Percentiles rank a stretch among this genome's conserved stretches.
Conservation (phyloP, 768 basidiomycete genomes). For the Termitomyces sp. region DNA sequence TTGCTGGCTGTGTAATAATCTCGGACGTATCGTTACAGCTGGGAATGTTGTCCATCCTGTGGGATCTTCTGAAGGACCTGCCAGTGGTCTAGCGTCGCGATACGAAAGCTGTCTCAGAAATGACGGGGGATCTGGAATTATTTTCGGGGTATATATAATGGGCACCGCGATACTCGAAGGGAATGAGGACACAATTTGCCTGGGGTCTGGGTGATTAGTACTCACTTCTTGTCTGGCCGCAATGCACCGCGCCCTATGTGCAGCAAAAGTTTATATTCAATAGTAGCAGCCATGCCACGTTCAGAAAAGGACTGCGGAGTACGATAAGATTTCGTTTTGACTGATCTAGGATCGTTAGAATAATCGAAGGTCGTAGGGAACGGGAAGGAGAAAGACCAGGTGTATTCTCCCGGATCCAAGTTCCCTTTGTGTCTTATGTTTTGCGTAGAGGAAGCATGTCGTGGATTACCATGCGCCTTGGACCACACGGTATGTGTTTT, state of each 20-base stretch:
- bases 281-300: conserved; percentile 24
- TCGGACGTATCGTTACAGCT: conserved; percentile 10
- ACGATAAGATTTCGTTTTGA: conserved; percentile 4
- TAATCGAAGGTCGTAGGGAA: conserved; percentile 30
- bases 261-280: conserved; percentile 35
- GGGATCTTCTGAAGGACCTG: conserved; percentile 30
- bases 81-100: conserved; percentile 21
- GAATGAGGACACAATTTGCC: neutral
- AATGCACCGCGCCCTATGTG: conserved; percentile 34
- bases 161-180: conserved; percentile 14
- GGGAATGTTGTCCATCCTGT: conserved; percentile 30
- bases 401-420: conserved; percentile 25
- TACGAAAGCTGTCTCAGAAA: conserved; percentile 32
- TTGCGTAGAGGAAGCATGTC: conserved; percentile 13
- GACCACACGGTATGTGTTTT: conserved; percentile 27
- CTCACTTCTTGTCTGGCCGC: conserved; percentile 36
- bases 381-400: conserved; percentile 36
- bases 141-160: conserved; percentile 30
- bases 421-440: conserved; percentile 12
- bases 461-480: conserved; percentile 28
- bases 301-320: conserved; percentile 35
- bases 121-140: conserved; percentile 27
- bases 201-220: neutral
- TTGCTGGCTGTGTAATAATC: conserved; percentile 18
- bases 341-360: neutral